These are phyloP conservation scores for Allantophomopsis lycopodina DNA, from an alignment of 2,329 filamentous ascomycete species.

Conservation along the genomic window DNA sequence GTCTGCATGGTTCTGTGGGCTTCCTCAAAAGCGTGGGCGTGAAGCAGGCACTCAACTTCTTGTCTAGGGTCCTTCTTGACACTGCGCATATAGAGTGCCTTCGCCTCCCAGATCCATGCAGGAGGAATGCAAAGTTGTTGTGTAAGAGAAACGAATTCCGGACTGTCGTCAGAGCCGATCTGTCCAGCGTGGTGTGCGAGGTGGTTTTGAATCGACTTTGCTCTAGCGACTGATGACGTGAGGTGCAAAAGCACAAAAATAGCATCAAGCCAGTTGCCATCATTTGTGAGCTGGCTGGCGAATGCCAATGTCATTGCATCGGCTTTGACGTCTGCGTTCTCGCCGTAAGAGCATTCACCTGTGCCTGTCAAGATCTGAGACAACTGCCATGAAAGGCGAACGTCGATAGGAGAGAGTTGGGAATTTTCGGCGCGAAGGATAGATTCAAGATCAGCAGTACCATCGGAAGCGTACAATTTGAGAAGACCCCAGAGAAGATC, in stretches of 20 bases:
- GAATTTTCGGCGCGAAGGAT: constrained; percentile 66
- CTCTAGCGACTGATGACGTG: constrained; percentile 45
- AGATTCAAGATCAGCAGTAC: constrained; percentile 45
- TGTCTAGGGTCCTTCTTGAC: constrained; percentile 52
- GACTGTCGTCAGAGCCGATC: constrained; percentile 44
- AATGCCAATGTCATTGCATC: constrained; percentile 56
- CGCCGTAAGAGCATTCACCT: constrained; percentile 36
- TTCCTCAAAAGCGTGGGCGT: constrained; percentile 61
- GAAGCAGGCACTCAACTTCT: constrained; percentile 70
- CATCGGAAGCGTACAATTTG: constrained; percentile 60
- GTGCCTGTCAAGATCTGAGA: constrained; percentile 47
- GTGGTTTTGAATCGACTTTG: constrained; percentile 56
- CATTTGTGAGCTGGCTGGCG: constrained; percentile 45
- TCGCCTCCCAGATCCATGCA: constrained; percentile 76
- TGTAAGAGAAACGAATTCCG: constrained; percentile 43
- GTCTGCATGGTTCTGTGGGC: constrained; percentile 75
- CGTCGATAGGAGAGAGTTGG: constrained; percentile 60
- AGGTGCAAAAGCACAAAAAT: constrained; percentile 69
- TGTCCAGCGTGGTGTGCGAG: constrained; percentile 57
- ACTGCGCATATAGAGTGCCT: constrained; percentile 69
- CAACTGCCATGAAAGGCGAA: constrained; percentile 75
- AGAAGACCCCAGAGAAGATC: constrained; percentile 82
- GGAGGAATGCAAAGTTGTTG: constrained; percentile 57
- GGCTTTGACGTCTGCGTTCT: constrained; percentile 40
- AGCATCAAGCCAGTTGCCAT: constrained; percentile 55